Evolutionary conservation across 192 early-diverging fungal species (phyloP).

Genomic region (Phlyctochytrium planicorne): DNA sequence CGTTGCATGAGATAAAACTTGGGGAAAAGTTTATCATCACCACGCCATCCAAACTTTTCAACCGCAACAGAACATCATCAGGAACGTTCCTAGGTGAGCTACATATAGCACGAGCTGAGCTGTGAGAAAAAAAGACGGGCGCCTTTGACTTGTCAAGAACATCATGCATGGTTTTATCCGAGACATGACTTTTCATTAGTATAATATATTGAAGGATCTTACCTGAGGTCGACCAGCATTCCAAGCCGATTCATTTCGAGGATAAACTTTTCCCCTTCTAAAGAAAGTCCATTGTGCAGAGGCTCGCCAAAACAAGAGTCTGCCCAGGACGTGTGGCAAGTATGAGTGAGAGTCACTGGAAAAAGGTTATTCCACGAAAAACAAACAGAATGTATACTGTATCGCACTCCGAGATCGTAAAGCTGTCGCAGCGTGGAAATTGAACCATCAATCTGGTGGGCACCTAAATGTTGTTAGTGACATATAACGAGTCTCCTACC

Average conservation of each 20-base stretch:
- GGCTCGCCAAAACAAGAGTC: slow-evolving; percentile 40
- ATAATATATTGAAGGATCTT: not conserved
- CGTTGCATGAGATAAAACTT: slow-evolving; percentile 43
- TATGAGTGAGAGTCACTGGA: slow-evolving; percentile 66
- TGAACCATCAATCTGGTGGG: slow-evolving; percentile 62
- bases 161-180: slow-evolving; percentile 57
- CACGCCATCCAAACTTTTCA: slow-evolving; percentile 55
- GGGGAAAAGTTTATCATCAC: slow-evolving; percentile 65
- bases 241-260: slow-evolving; percentile 70
- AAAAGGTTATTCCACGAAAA: not conserved
- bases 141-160: slow-evolving; percentile 49
- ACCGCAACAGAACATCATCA: slow-evolving; percentile 46
- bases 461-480: slow-evolving; percentile 31
- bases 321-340: slow-evolving; percentile 63
- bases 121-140: slow-evolving; percentile 65
- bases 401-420: slow-evolving; percentile 61
- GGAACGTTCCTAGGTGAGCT: slow-evolving; percentile 61
- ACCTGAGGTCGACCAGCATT: slow-evolving; percentile 67
- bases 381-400: slow-evolving; percentile 22
- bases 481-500: slow-evolving; percentile 14
- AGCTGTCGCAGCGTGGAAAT: slow-evolving; percentile 52
- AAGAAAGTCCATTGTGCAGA: slow-evolving; percentile 50
- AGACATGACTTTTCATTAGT: slow-evolving; percentile 47
- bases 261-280: slow-evolving; percentile 54
- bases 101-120: slow-evolving; percentile 51